Conservation (phyloP, 2,329 filamentous ascomycete species). For the Diplodia mutila region DNA sequence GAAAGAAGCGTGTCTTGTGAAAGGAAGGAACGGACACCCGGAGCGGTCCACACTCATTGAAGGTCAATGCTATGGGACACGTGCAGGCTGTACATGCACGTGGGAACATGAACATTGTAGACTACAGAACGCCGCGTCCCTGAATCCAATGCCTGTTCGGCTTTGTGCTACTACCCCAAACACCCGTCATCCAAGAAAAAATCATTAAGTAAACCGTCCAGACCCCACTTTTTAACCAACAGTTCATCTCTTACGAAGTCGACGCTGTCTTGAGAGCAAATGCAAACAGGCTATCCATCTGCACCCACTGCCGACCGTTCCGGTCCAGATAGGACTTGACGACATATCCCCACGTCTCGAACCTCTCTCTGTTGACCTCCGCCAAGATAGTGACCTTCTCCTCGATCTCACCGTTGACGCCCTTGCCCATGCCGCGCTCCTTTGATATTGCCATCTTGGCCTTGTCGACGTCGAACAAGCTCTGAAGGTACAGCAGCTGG, state of each 20-base stretch:
- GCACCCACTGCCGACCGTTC: constrained; percentile 89
- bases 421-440: constrained; percentile 38
- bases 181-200: not conserved
- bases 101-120: not conserved
- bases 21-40: not conserved
- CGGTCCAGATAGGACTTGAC: constrained; percentile 86
- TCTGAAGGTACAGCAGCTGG: constrained; percentile 85
- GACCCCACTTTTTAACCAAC: not conserved
- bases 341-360: constrained; percentile 73
- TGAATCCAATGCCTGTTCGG: not conserved
- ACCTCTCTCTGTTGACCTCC: constrained; percentile 80
- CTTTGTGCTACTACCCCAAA: not conserved
- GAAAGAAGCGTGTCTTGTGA: not conserved
- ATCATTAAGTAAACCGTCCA: not conserved
- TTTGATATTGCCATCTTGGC: constrained; percentile 37
- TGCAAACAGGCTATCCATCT: constrained; percentile 86
- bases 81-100: not conserved
- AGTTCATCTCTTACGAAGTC: not conserved
- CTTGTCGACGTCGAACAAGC: constrained; percentile 88
- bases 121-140: not conserved
- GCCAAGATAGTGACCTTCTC: constrained; percentile 70
- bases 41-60: not conserved
- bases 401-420: constrained; percentile 55
- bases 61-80: not conserved
- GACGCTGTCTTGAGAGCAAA: constrained; percentile 49